A percentile compares a stretch with the other conserved stretches of the same genome.
phyloP scores from a whole-genome alignment of 371 early-diverging fungal genomes.

The Mucor indicus region DNA sequence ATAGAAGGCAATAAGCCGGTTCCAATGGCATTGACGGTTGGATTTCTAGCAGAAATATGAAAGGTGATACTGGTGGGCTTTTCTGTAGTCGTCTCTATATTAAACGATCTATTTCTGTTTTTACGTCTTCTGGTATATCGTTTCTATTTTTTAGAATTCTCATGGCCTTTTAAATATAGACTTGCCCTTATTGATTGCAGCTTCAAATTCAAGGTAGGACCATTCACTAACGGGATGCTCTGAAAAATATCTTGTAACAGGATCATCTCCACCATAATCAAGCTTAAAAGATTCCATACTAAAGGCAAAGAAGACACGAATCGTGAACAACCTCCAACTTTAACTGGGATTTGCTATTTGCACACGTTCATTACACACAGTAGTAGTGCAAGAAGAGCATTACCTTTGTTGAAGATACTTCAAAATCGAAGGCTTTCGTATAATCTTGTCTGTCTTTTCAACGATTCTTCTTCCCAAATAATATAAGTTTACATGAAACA shows the following conservation, averaged over 20 bases:
- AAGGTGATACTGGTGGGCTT: conserved; percentile 4
- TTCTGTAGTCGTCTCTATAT: background rate
- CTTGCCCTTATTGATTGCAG: conserved; percentile 10
- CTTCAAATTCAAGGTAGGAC: conserved; percentile 3
- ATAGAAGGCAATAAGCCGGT: conserved; percentile 4
- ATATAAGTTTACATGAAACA: too few species aligned
- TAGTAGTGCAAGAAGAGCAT: too few species aligned
- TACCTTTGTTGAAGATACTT: too few species aligned
- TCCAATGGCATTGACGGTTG: conserved; percentile 9
- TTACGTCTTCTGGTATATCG: conserved; percentile 8
- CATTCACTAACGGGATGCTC: conserved; percentile 12
- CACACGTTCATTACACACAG: too few species aligned
- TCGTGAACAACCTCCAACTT: too few species aligned
- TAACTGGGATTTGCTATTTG: too few species aligned
- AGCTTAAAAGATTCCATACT: background rate
- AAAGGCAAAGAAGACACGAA: too few species aligned
- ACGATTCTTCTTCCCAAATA: too few species aligned
- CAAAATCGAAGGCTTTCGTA: too few species aligned
- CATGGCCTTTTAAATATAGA: conserved; percentile 1
- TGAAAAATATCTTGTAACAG: conserved; percentile 5
- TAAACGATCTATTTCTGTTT: conserved; percentile 7
- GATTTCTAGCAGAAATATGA: conserved; percentile 7
- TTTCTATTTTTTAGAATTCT: conserved; percentile 1
- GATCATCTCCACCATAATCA: background rate
- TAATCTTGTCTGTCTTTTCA: too few species aligned